Conservation (phyloP, 2,329 filamentous ascomycete species). For the Dissoconium aciculare region DNA sequence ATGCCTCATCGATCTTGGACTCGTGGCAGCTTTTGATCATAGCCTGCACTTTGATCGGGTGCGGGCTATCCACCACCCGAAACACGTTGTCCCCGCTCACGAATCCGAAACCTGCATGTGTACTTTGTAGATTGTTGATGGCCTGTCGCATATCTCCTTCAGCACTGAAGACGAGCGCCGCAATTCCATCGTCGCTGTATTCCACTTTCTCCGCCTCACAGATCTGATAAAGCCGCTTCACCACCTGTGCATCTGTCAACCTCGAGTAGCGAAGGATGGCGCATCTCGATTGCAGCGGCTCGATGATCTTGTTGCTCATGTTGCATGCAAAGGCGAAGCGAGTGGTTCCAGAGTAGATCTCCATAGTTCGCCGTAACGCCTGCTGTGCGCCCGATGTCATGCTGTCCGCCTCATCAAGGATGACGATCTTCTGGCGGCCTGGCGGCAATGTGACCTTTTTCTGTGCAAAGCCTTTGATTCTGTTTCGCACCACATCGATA, state of each 20-base stretch:
- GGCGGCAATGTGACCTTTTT: conserved; percentile 93
- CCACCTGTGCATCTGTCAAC: conserved; percentile 81
- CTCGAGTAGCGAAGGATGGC: conserved; percentile 89
- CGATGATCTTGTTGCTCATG: conserved; percentile 98
- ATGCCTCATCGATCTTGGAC: conserved; percentile 71
- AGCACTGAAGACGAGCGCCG: conserved; percentile 90
- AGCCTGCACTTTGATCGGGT: conserved; percentile 94
- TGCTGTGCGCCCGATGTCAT: conserved; percentile 98
- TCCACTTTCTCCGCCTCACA: conserved; percentile 83
- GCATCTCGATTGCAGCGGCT: conserved; percentile 92
- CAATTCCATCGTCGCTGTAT: conserved; percentile 83
- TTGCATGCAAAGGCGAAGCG: conserved; percentile 98
- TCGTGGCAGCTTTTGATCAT: conserved; percentile 98
- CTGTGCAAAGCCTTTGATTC: conserved; percentile 96
- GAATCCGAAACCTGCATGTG: conserved; percentile 83
- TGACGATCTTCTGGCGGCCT: conserved; percentile 89
- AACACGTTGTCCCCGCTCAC: conserved; percentile 98
- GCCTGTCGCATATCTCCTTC: conserved; percentile 98
- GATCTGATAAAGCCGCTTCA: conserved; percentile 80
- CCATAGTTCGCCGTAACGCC: conserved; percentile 89
- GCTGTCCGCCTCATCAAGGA: conserved; percentile 89
- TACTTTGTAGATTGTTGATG: conserved; percentile 96
- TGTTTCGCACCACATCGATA: conserved; percentile 91
- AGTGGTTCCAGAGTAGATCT: conserved; percentile 94
- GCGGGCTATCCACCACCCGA: conserved; percentile 89